Conservation (phyloP, 257 asterid genomes). For the Nicotiana otophora region DNA sequence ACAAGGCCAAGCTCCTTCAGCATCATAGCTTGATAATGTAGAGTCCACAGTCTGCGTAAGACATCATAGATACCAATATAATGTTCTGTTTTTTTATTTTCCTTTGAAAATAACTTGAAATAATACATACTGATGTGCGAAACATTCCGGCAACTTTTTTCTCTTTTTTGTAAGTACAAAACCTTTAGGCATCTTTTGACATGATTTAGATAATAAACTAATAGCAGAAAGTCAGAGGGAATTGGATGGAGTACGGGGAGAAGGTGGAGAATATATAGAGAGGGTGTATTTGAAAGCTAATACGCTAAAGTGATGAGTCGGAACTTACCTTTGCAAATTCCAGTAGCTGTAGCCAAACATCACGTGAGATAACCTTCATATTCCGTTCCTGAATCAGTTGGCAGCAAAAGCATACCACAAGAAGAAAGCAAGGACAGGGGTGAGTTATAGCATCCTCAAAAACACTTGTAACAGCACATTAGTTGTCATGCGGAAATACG, state of each 20-base stretch:
- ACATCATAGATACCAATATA: not conserved
- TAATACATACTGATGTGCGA: not conserved
- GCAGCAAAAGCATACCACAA: not conserved
- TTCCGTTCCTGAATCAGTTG: slow-evolving; percentile 65
- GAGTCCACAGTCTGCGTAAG: slow-evolving; percentile 74
- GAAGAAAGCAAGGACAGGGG: not conserved
- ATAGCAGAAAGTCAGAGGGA: not conserved
- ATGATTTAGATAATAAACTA: not conserved
- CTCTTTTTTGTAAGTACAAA: not conserved
- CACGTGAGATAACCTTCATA: slow-evolving; percentile 93
- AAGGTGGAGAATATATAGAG: no score
- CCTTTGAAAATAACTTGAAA: not conserved
- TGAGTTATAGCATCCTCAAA: not conserved
- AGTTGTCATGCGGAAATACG: not conserved
- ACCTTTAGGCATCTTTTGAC: not conserved
- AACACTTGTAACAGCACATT: not conserved
- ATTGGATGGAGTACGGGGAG: not conserved
- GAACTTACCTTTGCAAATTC: slow-evolving; percentile 85
- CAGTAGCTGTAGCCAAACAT: slow-evolving; percentile 93
- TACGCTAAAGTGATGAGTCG: not conserved
- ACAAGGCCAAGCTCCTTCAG: slow-evolving; percentile 99
- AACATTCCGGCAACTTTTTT: not conserved
- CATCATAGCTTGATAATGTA: slow-evolving; percentile 75
- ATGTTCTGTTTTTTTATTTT: not conserved
- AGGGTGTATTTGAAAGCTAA: not conserved